Conservation (phyloP, 1,284 basidiomycete species). For the Boletus nobilissimus region DNA sequence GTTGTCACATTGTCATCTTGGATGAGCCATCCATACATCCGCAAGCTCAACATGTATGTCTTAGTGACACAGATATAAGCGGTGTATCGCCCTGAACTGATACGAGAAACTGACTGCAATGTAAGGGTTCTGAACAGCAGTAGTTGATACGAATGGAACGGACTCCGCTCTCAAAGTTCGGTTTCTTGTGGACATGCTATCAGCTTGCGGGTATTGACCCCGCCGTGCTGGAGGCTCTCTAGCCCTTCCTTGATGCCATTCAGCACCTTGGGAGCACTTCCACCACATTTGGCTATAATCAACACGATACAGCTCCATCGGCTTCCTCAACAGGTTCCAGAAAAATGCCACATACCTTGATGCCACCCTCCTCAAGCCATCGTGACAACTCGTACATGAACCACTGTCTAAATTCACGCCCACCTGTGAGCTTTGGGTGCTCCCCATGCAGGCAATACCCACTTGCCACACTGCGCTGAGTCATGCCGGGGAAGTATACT, state of each 20-base stretch:
- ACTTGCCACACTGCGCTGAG: slow-evolving; percentile 5
- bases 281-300: background rate
- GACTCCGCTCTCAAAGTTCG: background rate
- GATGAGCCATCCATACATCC: too few species aligned
- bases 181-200: slow-evolving; percentile 18
- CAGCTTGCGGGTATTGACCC: too few species aligned
- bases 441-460: slow-evolving; percentile 15
- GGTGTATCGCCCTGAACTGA: too few species aligned
- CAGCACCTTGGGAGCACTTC: slow-evolving; percentile 1
- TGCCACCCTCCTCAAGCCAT: slow-evolving; percentile 22
- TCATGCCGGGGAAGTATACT: background rate
- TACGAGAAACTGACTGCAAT: too few species aligned
- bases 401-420: too few species aligned
- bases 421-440: background rate
- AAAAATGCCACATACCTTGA: slow-evolving; percentile 8
- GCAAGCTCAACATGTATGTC: too few species aligned
- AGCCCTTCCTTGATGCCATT: too few species aligned
- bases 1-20: too few species aligned
- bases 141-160: background rate
- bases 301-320: background rate
- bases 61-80: too few species aligned
- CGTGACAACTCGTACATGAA: slow-evolving; percentile 13
- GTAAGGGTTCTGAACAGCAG: background rate
- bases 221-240: too few species aligned
- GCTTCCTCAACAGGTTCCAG: too few species aligned